Evolutionary conservation across 129 eudicot species (phyloP).

Genomic region (Flaveria ramosissima): DNA sequence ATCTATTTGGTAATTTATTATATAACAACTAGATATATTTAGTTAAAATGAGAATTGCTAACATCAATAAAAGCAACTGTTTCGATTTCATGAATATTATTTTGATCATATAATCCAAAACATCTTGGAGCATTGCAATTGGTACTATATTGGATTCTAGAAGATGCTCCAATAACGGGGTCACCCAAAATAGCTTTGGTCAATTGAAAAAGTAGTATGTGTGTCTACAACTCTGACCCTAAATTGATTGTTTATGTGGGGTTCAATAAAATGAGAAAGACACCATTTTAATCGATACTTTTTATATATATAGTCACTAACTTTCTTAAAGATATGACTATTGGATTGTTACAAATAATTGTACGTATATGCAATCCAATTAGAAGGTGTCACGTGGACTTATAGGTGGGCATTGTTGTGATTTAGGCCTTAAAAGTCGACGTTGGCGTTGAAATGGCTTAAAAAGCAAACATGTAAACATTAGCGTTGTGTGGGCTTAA

Average conservation of each 20-base stretch:
- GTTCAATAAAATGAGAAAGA: no score
- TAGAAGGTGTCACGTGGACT: no score
- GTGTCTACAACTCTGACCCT: neutral
- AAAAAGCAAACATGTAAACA: neutral
- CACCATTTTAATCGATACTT: no score
- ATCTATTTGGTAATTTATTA: neutral
- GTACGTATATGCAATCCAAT: no score
- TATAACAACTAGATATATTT: neutral
- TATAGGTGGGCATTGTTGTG: no score
- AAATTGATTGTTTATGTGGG: no score
- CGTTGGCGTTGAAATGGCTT: no score
- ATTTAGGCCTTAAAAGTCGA: no score
- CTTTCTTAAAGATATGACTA: no score
- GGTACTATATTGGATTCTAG: slow-evolving; percentile 23
- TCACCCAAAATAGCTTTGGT: neutral
- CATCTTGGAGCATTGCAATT: slow-evolving; percentile 28
- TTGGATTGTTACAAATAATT: no score
- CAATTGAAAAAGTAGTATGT: neutral
- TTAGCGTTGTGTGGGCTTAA: no score
- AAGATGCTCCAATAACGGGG: slow-evolving; percentile 19
- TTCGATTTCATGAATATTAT: neutral
- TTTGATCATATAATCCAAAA: slow-evolving; percentile 12
- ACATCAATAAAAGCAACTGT: neutral
- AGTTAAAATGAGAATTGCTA: neutral
- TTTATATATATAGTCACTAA: no score